These are phyloP conservation scores for Rutidosis leptorrhynchoides DNA, from an alignment of 129 eudicot species.

Conservation along the genomic window DNA sequence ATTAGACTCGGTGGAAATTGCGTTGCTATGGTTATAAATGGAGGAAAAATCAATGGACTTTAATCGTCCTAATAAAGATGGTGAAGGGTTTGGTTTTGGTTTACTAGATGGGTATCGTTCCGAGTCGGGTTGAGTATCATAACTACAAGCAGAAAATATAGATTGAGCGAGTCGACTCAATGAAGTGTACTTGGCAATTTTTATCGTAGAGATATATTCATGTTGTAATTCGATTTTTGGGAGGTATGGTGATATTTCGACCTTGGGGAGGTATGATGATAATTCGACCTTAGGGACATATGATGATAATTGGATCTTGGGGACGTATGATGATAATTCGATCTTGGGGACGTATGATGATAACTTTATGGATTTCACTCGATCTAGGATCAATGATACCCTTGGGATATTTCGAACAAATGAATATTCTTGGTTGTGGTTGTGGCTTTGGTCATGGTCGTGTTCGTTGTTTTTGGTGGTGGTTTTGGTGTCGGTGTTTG, in stretches of 20 bases:
- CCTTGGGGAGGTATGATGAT: slow-evolving; percentile 13
- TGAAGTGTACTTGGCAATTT: slow-evolving; percentile 7
- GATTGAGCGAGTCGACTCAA: slow-evolving; percentile 28
- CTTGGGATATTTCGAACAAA: not conserved
- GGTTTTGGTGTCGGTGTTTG: slow-evolving; percentile 4
- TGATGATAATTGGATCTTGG: not conserved
- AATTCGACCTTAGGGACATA: too few relatives aligned
- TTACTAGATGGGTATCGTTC: not conserved
- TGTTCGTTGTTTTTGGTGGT: not conserved
- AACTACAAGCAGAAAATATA: not conserved
- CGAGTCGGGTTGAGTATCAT: slow-evolving; percentile 7
- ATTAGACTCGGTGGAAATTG: not conserved
- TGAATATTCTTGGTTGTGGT: not conserved
- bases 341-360: too few relatives aligned
- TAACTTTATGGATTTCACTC: slow-evolving; percentile 3
- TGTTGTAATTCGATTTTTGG: not conserved
- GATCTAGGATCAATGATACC: slow-evolving; percentile 12
- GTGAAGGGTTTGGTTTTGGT: not conserved
- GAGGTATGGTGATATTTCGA: not conserved
- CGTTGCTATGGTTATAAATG: not conserved
- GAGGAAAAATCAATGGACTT: slow-evolving; percentile 14
- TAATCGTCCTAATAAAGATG: slow-evolving; percentile 7
- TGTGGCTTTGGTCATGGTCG: not conserved
- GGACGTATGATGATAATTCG: slow-evolving; percentile 11
- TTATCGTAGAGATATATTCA: not conserved